A percentile compares a stretch with the other conserved stretches of the same genome.
Evolutionary conservation across 495 filamentous ascomycete genomes (phyloP).

Genomic region (Clavariopsis aquatica): DNA sequence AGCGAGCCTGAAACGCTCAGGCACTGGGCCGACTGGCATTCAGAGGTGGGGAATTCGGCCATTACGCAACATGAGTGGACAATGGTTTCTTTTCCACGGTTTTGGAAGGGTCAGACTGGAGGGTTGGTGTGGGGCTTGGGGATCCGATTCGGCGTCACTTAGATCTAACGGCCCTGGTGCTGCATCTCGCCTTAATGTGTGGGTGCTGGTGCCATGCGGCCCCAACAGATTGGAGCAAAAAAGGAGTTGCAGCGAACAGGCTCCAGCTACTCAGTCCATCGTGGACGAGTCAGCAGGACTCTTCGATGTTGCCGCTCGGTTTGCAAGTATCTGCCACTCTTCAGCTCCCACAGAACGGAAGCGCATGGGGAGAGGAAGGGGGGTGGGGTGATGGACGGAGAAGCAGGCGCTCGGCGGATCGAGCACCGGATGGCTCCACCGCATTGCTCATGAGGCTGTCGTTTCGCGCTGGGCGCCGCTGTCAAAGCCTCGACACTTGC

Average conservation of each 20-base stretch:
- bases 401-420: no score
- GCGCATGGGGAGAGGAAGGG: neutral
- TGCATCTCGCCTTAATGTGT: constrained; percentile 25
- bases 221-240: neutral
- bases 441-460: neutral
- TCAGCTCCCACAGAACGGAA: neutral
- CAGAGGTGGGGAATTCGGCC: constrained; percentile 11
- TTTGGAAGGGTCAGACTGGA: constrained; percentile 23
- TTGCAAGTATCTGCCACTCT: neutral
- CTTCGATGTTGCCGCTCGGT: neutral
- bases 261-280: neutral
- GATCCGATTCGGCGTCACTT: constrained; percentile 37
- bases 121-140: constrained; percentile 23
- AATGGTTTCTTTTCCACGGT: constrained; percentile 13
- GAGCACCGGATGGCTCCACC: neutral
- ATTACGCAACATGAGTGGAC: constrained; percentile 9
- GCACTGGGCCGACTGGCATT: neutral
- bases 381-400: neutral
- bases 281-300: constrained; percentile 4
- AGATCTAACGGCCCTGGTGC: constrained; percentile 37
- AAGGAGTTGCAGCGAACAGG: neutral
- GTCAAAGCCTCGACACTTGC: constrained; percentile 1
- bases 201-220: neutral
- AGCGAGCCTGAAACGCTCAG: constrained; percentile 24
- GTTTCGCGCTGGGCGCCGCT: constrained; percentile 10